Conservation (phyloP, 352 stramenopile genomes). For the Pythium diclinum region DNA sequence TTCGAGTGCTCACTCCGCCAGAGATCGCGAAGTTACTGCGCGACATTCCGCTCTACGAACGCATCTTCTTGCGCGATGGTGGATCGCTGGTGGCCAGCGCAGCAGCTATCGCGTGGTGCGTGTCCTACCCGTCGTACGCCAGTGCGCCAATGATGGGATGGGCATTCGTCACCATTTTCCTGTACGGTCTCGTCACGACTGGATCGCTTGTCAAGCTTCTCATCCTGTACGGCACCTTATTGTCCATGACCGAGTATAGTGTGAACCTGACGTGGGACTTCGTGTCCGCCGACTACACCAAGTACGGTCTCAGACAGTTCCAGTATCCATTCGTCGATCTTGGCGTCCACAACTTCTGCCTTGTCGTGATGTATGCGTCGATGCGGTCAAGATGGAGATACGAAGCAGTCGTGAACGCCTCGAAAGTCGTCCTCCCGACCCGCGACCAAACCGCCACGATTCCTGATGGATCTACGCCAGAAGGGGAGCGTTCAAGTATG, state of each 20-base stretch:
- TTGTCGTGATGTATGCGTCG: slow-evolving; percentile 76
- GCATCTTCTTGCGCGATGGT: slow-evolving; percentile 67
- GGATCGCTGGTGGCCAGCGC: slow-evolving; percentile 62
- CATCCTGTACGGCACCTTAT: slow-evolving; percentile 54
- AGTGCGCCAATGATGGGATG: slow-evolving; percentile 60
- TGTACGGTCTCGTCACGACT: slow-evolving; percentile 48
- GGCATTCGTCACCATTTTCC: slow-evolving; percentile 61
- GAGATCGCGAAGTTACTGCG: slow-evolving; percentile 40
- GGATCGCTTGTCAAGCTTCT: slow-evolving; percentile 51
- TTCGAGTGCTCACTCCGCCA: background rate
- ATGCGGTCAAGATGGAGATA: slow-evolving; percentile 79
- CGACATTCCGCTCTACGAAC: slow-evolving; percentile 59
- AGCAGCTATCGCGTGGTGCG: slow-evolving; percentile 68
- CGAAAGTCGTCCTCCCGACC: slow-evolving; percentile 4
- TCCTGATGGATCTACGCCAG: background rate
- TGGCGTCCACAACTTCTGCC: slow-evolving; percentile 66
- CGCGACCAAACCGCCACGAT: background rate
- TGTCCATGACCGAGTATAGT: slow-evolving; percentile 60
- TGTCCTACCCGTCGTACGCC: slow-evolving; percentile 81
- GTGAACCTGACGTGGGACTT: slow-evolving; percentile 66
- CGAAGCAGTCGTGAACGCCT: slow-evolving; percentile 50
- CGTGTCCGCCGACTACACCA: slow-evolving; percentile 43
- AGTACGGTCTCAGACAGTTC: slow-evolving; percentile 63
- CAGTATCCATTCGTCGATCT: slow-evolving; percentile 77
- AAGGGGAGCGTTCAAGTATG: slow-evolving; percentile 23